Base-by-base conservation (phyloP, 768 basidiomycete genomes). In the Sarcodon sp. region DNA sequence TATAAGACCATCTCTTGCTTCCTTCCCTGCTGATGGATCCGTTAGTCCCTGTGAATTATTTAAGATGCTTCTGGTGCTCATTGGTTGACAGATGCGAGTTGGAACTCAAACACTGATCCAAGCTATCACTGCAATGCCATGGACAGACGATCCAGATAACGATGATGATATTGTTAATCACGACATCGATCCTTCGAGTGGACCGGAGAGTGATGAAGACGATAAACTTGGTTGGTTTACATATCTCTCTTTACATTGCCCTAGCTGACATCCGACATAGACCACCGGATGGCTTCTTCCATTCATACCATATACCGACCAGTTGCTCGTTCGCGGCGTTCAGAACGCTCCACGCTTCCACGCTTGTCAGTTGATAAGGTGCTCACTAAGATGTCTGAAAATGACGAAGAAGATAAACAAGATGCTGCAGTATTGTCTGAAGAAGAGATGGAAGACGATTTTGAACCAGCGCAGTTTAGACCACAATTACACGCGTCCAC, bases 51-150 rank as follows among this genome's bases (percentile, higher is more conserved):
- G 38, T 44, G 39, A 33, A 34, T 31, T 50, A 35, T 15, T 32
- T 32, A 16, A 12, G 27, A 16, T 13, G 38, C 44, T 10, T n/a
- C 33, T 44, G 21, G 21, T 27, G 21, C 21, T 27, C 21, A 27
- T 27, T 27, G 21, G 4, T 49, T 37, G 39, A n/a, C 58, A 91
- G 88, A 84, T 91, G 79, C 81, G 86, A 36, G 77, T 80, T 21
- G 88, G 88, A 12, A 91, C 88, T 3, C 89, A 91, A 60, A 86
- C 88, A 3, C 76, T 91, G 45, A 90, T 91, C 35, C 88, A 90
- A 65, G 88, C 86, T 3, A 69, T 91, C 11, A 88, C 90, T 57
- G 88, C 87, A 1, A 69, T 90, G 37, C 89, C 88, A 15, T 86
- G 81, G 83, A 71, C 74, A 33, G 78, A 80, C 36, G 75, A 72